phyloP scores from a whole-genome alignment of 305 asterid species.

The Fraxinus latifolia region DNA sequence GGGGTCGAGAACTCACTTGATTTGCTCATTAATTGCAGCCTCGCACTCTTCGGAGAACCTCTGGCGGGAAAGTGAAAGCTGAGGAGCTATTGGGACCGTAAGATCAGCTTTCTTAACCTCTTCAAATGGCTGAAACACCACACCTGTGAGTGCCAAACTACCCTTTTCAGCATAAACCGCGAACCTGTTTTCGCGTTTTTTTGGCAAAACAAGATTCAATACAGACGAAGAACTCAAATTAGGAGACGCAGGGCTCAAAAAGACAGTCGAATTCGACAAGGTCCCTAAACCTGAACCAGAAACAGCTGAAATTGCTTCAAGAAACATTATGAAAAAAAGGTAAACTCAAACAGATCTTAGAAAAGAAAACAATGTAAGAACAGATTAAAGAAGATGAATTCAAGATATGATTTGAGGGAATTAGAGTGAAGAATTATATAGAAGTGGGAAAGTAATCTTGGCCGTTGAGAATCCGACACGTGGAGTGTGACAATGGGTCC shows the following conservation, averaged over 20 bases:
- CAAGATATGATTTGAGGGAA: neutral
- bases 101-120: conserved; percentile 66
- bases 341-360: neutral
- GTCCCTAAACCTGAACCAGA: conserved; percentile 34
- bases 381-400: neutral
- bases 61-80: conserved; percentile 69
- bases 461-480: conserved; percentile 44
- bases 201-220: conserved; percentile 32
- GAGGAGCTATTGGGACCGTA: conserved; percentile 43
- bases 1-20: conserved; percentile 49
- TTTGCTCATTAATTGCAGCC: conserved; percentile 78
- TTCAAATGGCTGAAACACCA: conserved; percentile 77
- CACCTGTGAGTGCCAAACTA: conserved; percentile 46
- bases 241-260: neutral
- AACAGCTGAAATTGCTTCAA: conserved; percentile 50
- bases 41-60: conserved; percentile 48
- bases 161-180: conserved; percentile 33
- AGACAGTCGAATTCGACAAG: conserved; percentile 10
- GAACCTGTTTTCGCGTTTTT: conserved; percentile 30
- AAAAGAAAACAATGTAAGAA: neutral
- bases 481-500: conserved; percentile 27
- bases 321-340: conserved; percentile 33
- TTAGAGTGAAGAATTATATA: conserved; percentile 30
- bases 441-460: conserved; percentile 8
- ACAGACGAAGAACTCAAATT: conserved; percentile 14